Percentiles rank a stretch among this genome's conserved stretches.
phyloP scores from a whole-genome alignment of 2,329 filamentous ascomycete genomes.

The Pleochaeta shiraiana region DNA sequence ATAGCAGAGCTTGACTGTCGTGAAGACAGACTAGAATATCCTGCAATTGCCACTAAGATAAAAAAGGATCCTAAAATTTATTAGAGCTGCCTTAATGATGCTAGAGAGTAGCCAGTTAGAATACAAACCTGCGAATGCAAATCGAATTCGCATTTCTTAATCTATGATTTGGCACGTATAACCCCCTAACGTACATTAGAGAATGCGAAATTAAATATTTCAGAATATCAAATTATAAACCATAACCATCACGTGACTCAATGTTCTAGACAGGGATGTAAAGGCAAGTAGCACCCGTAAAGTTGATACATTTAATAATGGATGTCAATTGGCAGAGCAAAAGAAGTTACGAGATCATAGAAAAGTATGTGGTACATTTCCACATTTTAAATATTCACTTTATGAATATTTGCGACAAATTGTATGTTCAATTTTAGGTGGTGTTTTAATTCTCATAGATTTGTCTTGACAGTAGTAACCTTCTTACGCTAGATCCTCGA shows the following conservation, averaged over 20 bases:
- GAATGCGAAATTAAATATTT: too few relatives aligned
- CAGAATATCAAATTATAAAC: background rate
- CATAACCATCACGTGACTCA: background rate
- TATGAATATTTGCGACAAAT: background rate
- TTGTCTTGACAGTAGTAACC: background rate
- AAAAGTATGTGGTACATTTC: too few relatives aligned
- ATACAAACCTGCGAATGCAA: conserved; percentile 62
- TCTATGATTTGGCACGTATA: background rate
- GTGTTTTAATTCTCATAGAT: background rate
- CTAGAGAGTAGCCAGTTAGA: conserved; percentile 1
- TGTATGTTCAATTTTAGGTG: background rate
- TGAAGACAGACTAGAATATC: conserved; percentile 56
- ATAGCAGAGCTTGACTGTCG: conserved; percentile 32
- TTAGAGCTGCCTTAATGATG: conserved; percentile 5
- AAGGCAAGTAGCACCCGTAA: background rate
- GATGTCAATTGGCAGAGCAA: background rate
- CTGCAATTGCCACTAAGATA: conserved; percentile 50
- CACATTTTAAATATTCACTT: background rate
- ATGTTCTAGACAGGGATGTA: background rate
- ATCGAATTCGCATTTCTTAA: conserved; percentile 54
- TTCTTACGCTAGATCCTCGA: conserved; percentile 6
- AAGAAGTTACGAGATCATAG: background rate
- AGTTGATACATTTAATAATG: background rate
- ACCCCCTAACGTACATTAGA: too few relatives aligned
- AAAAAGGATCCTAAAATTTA: conserved; percentile 37